Evolutionary conservation across 1,139 yeast genomes (phyloP).

Genomic region (Candida mesenterica): DNA sequence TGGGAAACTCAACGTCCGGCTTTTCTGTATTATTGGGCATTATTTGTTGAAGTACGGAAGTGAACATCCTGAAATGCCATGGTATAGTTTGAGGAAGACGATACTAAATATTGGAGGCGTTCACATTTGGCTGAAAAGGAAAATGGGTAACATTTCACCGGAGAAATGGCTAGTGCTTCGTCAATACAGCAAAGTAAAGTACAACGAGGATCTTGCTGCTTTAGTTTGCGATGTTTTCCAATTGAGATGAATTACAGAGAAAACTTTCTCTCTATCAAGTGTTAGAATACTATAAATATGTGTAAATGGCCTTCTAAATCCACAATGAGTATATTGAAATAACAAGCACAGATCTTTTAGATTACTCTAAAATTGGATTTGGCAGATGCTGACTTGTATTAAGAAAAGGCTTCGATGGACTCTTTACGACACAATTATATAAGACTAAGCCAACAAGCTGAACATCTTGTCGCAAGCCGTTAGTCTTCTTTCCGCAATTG

Average conservation of each 20-base stretch:
- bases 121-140: conserved; percentile 2
- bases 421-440: too few relatives aligned
- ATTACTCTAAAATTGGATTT: too few relatives aligned
- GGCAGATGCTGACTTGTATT: too few relatives aligned
- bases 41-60: conserved; percentile 4
- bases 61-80: background rate
- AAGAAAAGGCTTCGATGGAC: too few relatives aligned
- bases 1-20: conserved; percentile 1
- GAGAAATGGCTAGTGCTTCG: conserved; percentile 1
- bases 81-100: background rate
- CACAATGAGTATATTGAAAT: too few relatives aligned
- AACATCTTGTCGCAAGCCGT: too few relatives aligned
- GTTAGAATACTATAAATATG: too few relatives aligned
- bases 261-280: too few relatives aligned
- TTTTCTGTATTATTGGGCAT: conserved; percentile 4
- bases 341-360: too few relatives aligned
- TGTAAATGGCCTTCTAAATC: too few relatives aligned
- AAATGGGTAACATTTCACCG: background rate
- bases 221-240: background rate
- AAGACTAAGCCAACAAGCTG: too few relatives aligned
- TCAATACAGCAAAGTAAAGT: background rate
- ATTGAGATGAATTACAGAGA: background rate
- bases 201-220: background rate
- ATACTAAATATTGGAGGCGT: conserved; percentile 1
- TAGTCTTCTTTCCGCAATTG: too few relatives aligned